These are phyloP conservation scores for Lentithecium fluviatile DNA, from an alignment of 495 filamentous ascomycete genomes.

Conservation along the genomic window DNA sequence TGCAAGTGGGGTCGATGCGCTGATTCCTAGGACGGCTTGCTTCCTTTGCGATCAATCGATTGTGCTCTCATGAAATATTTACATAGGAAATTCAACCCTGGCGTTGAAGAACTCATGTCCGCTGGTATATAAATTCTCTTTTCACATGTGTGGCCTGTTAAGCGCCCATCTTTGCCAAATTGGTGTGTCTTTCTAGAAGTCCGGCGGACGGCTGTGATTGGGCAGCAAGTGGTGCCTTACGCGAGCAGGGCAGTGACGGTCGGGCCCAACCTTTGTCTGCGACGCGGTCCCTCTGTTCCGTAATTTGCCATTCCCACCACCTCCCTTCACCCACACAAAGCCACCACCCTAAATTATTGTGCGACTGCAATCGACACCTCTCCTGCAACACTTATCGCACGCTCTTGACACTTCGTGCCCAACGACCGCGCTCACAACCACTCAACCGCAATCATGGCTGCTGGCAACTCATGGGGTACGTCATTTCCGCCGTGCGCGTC, in stretches of 20 bases:
- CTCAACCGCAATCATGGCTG: slow-evolving; percentile 34
- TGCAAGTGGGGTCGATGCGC: too few relatives aligned
- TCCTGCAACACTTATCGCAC: neutral
- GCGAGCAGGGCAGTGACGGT: slow-evolving; percentile 15
- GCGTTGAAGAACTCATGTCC: too few relatives aligned
- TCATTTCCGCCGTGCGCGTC: slow-evolving; percentile 29
- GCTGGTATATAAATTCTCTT: too few relatives aligned
- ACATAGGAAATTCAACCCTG: too few relatives aligned
- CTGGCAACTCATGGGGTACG: slow-evolving; percentile 39
- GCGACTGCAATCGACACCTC: neutral
- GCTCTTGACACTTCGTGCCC: neutral
- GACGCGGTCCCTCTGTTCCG: slow-evolving; percentile 26
- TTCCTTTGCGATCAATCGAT: too few relatives aligned
- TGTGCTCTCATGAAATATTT: too few relatives aligned
- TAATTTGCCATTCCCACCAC: slow-evolving; percentile 15
- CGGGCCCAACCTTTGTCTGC: slow-evolving; percentile 25
- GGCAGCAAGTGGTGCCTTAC: slow-evolving; percentile 11
- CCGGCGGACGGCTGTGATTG: slow-evolving; percentile 9
- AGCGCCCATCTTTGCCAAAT: too few relatives aligned
- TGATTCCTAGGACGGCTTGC: too few relatives aligned
- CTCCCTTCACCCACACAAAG: slow-evolving; percentile 23
- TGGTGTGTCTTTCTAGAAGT: slow-evolving; percentile 19
- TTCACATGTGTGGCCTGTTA: too few relatives aligned
- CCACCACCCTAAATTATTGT: slow-evolving; percentile 4
- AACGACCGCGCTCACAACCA: neutral